phyloP scores from a whole-genome alignment of 306 rosid genomes.

The Gastrolobium villosum region DNA sequence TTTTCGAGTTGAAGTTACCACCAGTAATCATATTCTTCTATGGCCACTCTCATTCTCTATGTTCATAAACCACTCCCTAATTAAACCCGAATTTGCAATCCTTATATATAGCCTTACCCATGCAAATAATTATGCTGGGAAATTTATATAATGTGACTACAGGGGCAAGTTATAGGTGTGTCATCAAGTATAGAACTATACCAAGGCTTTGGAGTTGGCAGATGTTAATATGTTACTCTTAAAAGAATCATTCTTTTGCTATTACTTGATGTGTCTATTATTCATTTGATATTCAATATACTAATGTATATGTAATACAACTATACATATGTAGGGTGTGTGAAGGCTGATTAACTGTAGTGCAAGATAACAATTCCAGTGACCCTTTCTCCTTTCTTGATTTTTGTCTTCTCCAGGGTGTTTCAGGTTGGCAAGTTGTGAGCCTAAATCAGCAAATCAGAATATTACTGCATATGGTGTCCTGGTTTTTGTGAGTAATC shows the following conservation, averaged over 20 bases:
- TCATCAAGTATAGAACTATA: constrained; percentile 12
- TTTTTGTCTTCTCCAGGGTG: constrained; percentile 63
- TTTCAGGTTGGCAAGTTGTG: constrained; percentile 81
- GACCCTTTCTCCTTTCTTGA: constrained; percentile 35
- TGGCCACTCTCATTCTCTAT: constrained; percentile 14
- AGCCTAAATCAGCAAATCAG: constrained; percentile 79
- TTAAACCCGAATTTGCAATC: too few relatives aligned
- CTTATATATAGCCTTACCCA: too few relatives aligned
- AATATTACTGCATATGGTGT: constrained; percentile 91
- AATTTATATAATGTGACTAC: constrained; percentile 2
- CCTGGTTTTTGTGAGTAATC: constrained; percentile 86
- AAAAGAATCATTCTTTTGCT: constrained; percentile 12
- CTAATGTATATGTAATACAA: not conserved
- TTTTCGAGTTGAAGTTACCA: constrained; percentile 1
- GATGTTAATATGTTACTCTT: constrained; percentile 11
- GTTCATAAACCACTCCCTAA: not conserved
- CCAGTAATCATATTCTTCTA: constrained; percentile 28
- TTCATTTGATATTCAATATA: not conserved
- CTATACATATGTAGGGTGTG: not conserved
- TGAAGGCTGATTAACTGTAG: constrained; percentile 14
- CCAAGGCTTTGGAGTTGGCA: not conserved
- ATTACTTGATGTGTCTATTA: not conserved
- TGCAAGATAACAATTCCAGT: constrained; percentile 33
- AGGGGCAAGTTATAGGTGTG: not conserved
- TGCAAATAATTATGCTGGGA: not conserved